These are phyloP conservation scores for Pittosporum tobira DNA, from an alignment of 129 eudicot genomes.

Conservation along the genomic window DNA sequence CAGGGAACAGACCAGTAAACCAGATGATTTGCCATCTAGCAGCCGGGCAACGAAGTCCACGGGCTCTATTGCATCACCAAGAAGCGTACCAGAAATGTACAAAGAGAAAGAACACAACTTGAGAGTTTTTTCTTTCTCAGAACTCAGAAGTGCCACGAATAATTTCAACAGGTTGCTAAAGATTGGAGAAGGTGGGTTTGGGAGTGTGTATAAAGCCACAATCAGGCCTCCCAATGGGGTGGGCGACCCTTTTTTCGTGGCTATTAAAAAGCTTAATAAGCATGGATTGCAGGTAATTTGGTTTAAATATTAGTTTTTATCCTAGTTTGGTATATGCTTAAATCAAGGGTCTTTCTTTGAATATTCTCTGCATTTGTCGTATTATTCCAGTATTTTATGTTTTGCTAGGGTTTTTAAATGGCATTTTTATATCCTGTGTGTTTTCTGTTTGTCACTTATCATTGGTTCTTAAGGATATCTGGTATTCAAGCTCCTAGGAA, in stretches of 20 bases:
- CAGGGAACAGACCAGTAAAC: conserved; percentile 4
- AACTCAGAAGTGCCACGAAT: conserved; percentile 43
- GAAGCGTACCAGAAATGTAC: conserved; percentile 48
- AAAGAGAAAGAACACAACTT: conserved; percentile 34
- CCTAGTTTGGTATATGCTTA: neutral
- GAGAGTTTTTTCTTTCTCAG: conserved; percentile 43
- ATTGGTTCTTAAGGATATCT: neutral
- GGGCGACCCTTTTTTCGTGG: conserved; percentile 33
- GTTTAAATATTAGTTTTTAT: neutral
- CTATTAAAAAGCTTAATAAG: conserved; percentile 49
- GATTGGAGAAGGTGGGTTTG: conserved; percentile 66
- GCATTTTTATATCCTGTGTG: neutral
- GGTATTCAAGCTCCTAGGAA: neutral
- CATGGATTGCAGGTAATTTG: conserved; percentile 48
- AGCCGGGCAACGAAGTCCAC: conserved; percentile 36
- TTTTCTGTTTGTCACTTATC: neutral
- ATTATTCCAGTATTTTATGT: neutral
- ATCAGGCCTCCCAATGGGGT: conserved; percentile 22
- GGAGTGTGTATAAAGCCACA: conserved; percentile 52
- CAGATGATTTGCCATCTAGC: conserved; percentile 6
- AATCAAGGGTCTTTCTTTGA: neutral
- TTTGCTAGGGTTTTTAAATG: neutral
- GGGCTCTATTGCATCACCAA: conserved; percentile 36
- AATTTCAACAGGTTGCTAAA: conserved; percentile 41
- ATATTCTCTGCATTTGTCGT: neutral